Evolutionary conservation across 2,329 filamentous ascomycete genomes (phyloP).

Genomic region (Magnaporthiopsis incrustans): DNA sequence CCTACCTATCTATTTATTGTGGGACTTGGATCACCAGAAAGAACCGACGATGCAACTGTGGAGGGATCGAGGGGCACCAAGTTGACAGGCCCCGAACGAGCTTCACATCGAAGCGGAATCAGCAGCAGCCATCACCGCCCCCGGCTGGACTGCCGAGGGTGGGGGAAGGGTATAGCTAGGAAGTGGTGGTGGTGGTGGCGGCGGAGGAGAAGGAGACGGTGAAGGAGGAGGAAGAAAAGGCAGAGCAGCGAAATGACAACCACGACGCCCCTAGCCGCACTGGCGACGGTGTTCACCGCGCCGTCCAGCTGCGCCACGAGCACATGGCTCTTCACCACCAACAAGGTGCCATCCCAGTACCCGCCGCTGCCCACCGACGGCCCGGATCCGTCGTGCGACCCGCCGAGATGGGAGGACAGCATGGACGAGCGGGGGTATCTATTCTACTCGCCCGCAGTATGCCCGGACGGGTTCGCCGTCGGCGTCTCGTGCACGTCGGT

Average conservation of each 20-base stretch:
- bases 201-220: too few relatives aligned
- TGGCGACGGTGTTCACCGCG: slow-evolving; percentile 32
- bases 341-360: slow-evolving; percentile 29
- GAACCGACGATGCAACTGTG: not conserved
- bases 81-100: not conserved
- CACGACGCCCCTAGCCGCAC: slow-evolving; percentile 25
- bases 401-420: slow-evolving; percentile 27
- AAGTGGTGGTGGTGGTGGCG: too few relatives aligned
- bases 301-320: slow-evolving; percentile 25
- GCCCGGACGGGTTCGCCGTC: slow-evolving; percentile 27
- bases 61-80: not conserved
- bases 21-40: not conserved
- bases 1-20: not conserved
- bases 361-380: slow-evolving; percentile 20
- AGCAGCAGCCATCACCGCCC: too few relatives aligned
- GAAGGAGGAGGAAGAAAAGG: not conserved
- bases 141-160: too few relatives aligned
- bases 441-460: slow-evolving; percentile 33
- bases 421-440: slow-evolving; percentile 14
- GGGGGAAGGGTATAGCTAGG: too few relatives aligned
- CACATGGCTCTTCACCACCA: slow-evolving; percentile 32
- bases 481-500: slow-evolving; percentile 21
- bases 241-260: not conserved
- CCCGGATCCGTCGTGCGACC: slow-evolving; percentile 23
- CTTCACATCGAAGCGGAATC: too few relatives aligned